Conservation (phyloP, 108 stramenopile species). For the Fistulifera pelliculosa region DNA sequence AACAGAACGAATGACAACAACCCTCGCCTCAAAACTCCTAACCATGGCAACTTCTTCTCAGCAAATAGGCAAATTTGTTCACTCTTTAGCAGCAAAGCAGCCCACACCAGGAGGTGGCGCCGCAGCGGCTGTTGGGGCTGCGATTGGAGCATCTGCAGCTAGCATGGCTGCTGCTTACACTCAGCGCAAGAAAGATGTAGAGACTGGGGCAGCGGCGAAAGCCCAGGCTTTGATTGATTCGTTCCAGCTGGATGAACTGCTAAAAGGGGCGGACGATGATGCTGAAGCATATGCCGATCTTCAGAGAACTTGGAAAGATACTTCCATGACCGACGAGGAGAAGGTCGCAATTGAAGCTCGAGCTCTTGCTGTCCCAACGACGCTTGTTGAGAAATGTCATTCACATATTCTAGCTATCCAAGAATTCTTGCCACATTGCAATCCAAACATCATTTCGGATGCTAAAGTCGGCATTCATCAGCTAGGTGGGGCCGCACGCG, state of each 20-base stretch:
- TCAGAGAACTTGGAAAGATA: constrained; percentile 64
- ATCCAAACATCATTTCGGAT: constrained; percentile 65
- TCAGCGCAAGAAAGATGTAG: constrained; percentile 57
- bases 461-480: constrained; percentile 77
- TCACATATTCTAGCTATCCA: constrained; percentile 37
- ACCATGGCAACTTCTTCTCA: background rate
- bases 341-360: constrained; percentile 45
- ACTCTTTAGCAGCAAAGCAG: constrained; percentile 50
- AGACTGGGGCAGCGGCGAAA: constrained; percentile 50
- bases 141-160: constrained; percentile 61
- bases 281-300: constrained; percentile 58
- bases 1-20: no score
- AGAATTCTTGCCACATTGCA: constrained; percentile 66
- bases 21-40: no score
- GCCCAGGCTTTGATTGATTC: constrained; percentile 34
- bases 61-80: constrained; percentile 27
- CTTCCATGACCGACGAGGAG: constrained; percentile 37
- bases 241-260: constrained; percentile 30
- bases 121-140: constrained; percentile 66
- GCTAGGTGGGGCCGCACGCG: constrained; percentile 66
- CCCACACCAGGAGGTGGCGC: constrained; percentile 78
- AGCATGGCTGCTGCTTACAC: constrained; percentile 74
- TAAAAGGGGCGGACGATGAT: constrained; percentile 60
- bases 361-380: constrained; percentile 49
- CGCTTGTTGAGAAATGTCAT: constrained; percentile 53